These are phyloP conservation scores for Xylaria curta DNA, from an alignment of 495 filamentous ascomycete species.

Conservation along the genomic window DNA sequence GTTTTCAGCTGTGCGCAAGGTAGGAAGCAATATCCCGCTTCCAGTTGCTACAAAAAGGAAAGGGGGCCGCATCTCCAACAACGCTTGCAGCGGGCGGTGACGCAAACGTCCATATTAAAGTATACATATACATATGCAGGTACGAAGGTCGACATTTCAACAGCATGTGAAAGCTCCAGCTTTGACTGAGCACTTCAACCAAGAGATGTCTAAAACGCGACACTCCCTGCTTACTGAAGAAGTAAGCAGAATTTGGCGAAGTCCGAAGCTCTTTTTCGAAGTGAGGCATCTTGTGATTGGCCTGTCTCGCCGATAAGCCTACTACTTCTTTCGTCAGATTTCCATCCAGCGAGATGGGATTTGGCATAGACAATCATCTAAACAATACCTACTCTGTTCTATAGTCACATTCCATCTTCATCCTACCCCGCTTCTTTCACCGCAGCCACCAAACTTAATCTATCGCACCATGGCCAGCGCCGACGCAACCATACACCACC, in stretches of 20 bases:
- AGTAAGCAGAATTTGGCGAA: conserved; percentile 11
- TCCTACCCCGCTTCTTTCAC: background rate
- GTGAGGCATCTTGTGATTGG: conserved; percentile 10
- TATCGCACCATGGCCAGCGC: conserved; percentile 24
- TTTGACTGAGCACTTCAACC: background rate
- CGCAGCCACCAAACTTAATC: background rate
- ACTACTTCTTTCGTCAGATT: background rate
- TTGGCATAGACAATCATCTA: background rate
- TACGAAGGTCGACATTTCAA: background rate
- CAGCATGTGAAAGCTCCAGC: conserved; percentile 9
- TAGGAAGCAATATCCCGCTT: background rate
- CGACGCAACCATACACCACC: conserved; percentile 48
- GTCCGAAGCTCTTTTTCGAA: conserved; percentile 7
- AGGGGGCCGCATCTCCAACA: background rate
- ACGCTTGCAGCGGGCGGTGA: background rate
- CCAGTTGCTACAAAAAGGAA: background rate
- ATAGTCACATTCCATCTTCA: background rate
- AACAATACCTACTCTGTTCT: background rate
- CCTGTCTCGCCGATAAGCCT: conserved; percentile 15
- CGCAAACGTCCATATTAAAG: background rate
- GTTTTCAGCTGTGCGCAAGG: background rate
- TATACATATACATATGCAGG: background rate
- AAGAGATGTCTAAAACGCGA: background rate
- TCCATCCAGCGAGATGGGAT: background rate
- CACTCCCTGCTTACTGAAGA: conserved; percentile 5